Evolutionary conservation across 2,329 filamentous ascomycete species (phyloP).

Genomic region (Bertia moriformis): DNA sequence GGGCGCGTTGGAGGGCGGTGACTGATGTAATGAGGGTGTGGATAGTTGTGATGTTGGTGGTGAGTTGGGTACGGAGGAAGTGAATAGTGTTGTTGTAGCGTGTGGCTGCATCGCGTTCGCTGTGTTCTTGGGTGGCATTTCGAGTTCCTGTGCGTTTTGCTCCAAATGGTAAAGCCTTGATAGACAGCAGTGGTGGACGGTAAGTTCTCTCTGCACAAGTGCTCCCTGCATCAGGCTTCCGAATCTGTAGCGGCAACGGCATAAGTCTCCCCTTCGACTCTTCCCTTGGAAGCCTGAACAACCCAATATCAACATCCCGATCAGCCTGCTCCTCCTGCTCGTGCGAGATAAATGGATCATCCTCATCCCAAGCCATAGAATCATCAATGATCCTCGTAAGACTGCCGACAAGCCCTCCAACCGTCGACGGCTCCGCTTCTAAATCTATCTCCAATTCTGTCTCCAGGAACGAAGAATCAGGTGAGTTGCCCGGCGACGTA

Average conservation of each 20-base stretch:
- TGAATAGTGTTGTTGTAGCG: neutral
- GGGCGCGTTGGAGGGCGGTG: neutral
- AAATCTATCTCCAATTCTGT: too few species aligned
- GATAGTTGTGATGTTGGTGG: neutral
- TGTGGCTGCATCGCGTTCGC: too few species aligned
- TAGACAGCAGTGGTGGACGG: neutral
- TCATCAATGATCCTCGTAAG: slow-evolving; percentile 13
- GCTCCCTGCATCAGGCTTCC: too few species aligned
- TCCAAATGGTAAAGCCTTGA: neutral
- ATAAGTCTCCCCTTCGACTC: slow-evolving; percentile 5
- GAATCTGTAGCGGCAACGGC: slow-evolving; percentile 12
- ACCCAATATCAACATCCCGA: too few species aligned
- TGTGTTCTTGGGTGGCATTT: too few species aligned
- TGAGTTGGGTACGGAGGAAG: neutral
- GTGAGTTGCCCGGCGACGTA: too few species aligned
- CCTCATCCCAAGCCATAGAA: slow-evolving; percentile 2
- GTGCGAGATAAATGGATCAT: slow-evolving; percentile 2
- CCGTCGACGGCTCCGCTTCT: slow-evolving; percentile 5
- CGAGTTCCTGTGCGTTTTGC: neutral
- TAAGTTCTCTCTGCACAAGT: too few species aligned
- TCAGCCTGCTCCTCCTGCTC: neutral
- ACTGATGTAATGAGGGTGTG: neutral
- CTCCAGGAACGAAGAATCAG: too few species aligned
- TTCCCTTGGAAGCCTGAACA: slow-evolving; percentile 3
- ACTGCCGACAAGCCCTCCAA: slow-evolving; percentile 7